Evolutionary conservation across 1,139 yeast species (phyloP).

Genomic region (Candida glucosophila): DNA sequence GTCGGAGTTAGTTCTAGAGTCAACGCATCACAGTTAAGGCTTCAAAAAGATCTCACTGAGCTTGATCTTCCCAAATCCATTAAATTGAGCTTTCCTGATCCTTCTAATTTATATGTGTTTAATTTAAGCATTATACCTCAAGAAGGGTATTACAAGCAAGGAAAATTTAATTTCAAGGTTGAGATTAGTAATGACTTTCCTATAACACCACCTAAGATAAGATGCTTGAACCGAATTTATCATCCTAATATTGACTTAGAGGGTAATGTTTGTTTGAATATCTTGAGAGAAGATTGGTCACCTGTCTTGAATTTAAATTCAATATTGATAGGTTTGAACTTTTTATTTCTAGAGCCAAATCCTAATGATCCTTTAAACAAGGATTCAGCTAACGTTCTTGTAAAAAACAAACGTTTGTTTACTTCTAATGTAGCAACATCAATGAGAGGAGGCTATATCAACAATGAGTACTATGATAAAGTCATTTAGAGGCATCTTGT

Average conservation of each 20-base stretch:
- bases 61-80: slow-evolving; percentile 62
- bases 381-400: slow-evolving; percentile 74
- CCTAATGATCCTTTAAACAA: slow-evolving; percentile 89
- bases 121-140: slow-evolving; percentile 58
- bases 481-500: slow-evolving; percentile 28
- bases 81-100: slow-evolving; percentile 45
- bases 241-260: slow-evolving; percentile 90
- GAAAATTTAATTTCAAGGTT: slow-evolving; percentile 60
- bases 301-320: slow-evolving; percentile 83
- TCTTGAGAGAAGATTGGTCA: slow-evolving; percentile 91
- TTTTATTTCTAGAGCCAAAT: slow-evolving; percentile 83
- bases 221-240: slow-evolving; percentile 63
- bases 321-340: slow-evolving; percentile 77
- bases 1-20: slow-evolving; percentile 13
- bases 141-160: slow-evolving; percentile 71
- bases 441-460: slow-evolving; percentile 68
- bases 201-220: slow-evolving; percentile 85
- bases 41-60: slow-evolving; percentile 59
- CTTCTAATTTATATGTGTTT: slow-evolving; percentile 53
- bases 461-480: slow-evolving; percentile 52
- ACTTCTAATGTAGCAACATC: slow-evolving; percentile 48
- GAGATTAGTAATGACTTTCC: slow-evolving; percentile 70
- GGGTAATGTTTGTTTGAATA: slow-evolving; percentile 88
- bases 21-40: slow-evolving; percentile 46
- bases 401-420: slow-evolving; percentile 49